Base-by-base conservation (phyloP, 345 rosid species). In the Arabis hirsuta region DNA sequence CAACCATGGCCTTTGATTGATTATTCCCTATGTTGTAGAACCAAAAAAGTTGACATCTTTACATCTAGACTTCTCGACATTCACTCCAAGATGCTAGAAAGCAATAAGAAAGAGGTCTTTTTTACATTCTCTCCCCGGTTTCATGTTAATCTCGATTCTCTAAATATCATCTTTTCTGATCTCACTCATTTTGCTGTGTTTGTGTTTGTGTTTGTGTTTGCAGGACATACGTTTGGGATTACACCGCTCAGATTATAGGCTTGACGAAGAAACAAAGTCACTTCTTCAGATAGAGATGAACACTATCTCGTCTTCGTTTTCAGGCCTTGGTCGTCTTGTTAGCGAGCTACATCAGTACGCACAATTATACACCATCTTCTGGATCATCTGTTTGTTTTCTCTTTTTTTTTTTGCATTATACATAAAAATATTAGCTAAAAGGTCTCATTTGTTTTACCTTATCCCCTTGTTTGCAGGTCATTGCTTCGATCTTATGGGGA, bases 181-280 rank as follows among this genome's bases (percentile, higher is more conserved):
- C 5, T 24, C 31, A 54, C 36, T 14, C 62, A 3, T 59, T 53
- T 54, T 16, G 26, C 1, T 67, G 51, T 61, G 69, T 62, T 73
- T 62, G 31, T 73, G 13, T 58, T 60, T 67, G 51, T 61, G 69
- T 62, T 73, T 62, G 31, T 73, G 13, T 58, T 60, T 24, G 13
- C 85, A 92, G 99, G 98, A 92, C 36, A 92, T 96, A 76, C 90
- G 95, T 31, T 53, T 96, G 80, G 99, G 98, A 14, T 84, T 96
- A 65, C 98, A 92, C 79, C 97, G 97, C 66, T 92, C 96, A n/a
- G 99, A 96, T 82, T 96, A 96, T 76, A 96, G 90, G 99, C 96
- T 96, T 63, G 98, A 92, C 73, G 92, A 84, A 78, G 81, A 96
- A 82, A 96, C 98, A 12, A 88, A 96, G 64, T 79, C 81, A 20